Conservation (phyloP, 2,329 filamentous ascomycete genomes). For the Cytospora chrysosperma region DNA sequence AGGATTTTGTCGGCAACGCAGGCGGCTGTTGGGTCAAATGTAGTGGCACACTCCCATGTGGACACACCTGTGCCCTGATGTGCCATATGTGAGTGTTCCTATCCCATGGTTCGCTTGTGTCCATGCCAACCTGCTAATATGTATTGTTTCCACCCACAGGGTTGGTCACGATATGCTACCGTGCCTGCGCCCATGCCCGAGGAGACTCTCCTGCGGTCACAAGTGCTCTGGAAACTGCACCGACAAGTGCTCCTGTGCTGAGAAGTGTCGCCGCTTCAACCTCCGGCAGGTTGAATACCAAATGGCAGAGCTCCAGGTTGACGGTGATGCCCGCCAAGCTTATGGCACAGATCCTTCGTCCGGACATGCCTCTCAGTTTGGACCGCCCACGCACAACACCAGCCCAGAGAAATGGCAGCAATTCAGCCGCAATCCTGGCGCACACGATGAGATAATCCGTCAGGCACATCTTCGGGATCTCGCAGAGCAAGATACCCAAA, state of each 20-base stretch:
- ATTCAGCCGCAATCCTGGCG: background rate
- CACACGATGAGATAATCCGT: conserved; percentile 10
- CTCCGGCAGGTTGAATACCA: background rate
- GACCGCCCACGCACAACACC: background rate
- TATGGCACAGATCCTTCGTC: background rate
- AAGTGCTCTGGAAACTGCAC: conserved; percentile 28
- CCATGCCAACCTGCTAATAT: background rate
- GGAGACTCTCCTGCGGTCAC: conserved; percentile 28
- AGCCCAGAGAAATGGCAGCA: conserved; percentile 3
- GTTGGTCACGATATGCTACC: conserved; percentile 26
- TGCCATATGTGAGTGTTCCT: conserved; percentile 51
- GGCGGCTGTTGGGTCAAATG: conserved; percentile 55
- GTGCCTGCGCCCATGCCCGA: conserved; percentile 27
- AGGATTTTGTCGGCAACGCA: conserved; percentile 48
- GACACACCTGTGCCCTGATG: conserved; percentile 49
- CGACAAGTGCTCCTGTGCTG: conserved; percentile 16
- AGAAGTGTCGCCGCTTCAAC: conserved; percentile 7
- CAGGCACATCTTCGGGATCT: background rate
- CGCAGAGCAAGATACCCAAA: background rate
- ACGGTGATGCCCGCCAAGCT: background rate
- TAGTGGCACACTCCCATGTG: conserved; percentile 42
- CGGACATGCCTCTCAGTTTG: background rate
- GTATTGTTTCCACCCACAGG: conserved; percentile 11
- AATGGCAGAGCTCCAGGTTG: background rate
- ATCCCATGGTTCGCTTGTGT: background rate